Conservation (phyloP, 1,139 yeast genomes). For the Meyerozyma athensensis region DNA sequence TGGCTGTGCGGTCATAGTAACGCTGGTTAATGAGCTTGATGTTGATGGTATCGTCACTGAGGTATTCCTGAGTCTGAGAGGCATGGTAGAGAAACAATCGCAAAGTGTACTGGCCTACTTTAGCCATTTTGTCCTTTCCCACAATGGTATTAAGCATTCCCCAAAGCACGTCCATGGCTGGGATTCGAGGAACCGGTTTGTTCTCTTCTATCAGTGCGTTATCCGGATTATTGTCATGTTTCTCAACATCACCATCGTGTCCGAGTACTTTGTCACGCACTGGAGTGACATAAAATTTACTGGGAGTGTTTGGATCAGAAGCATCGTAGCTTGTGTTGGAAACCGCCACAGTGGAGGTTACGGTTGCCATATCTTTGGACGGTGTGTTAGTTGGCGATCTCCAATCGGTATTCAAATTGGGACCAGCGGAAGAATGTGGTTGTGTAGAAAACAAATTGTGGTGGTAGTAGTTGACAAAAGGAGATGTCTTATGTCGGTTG, state of each 20-base stretch:
- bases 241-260: not conserved
- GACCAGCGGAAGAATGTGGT: not conserved
- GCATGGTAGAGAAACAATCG: slow-evolving; percentile 51
- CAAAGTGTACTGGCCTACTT: slow-evolving; percentile 55
- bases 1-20: slow-evolving; percentile 31
- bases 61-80: slow-evolving; percentile 30
- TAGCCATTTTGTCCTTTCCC: slow-evolving; percentile 71
- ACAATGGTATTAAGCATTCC: slow-evolving; percentile 48
- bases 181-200: not conserved
- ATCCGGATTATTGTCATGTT: too few relatives aligned
- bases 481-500: not conserved
- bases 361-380: not conserved
- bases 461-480: slow-evolving; percentile 3
- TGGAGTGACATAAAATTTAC: not conserved
- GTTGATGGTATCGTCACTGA: slow-evolving; percentile 32
- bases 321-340: not conserved
- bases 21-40: slow-evolving; percentile 25
- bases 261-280: not conserved
- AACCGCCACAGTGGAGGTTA: not conserved
- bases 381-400: slow-evolving; percentile 2
- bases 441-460: not conserved
- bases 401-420: not conserved
- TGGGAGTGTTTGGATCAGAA: not conserved
- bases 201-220: too few relatives aligned
- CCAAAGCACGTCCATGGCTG: slow-evolving; percentile 42